Base-by-base conservation (phyloP, 306 rosid genomes). In the Quercus berberidifolia region DNA sequence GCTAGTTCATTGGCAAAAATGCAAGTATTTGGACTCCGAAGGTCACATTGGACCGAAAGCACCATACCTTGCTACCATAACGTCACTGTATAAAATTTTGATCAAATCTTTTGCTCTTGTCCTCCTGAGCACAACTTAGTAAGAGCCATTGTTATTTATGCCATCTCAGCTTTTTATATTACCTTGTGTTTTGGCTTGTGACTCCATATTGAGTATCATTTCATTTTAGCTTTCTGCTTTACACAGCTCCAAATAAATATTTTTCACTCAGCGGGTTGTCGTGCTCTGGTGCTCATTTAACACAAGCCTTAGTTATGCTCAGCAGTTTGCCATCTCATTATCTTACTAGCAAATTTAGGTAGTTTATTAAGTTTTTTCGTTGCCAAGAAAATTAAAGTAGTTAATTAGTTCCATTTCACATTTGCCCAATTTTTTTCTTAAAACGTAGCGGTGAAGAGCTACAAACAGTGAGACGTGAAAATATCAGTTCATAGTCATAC, bases 401-500 rank as follows among this genome's bases (percentile, higher is more conserved):
- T 64, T 80, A n/a, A 5, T 69, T 41, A 41, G 74, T 73, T 65
- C 55, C 33, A 52, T 67, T 72, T 68, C 15, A 28, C 68, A 73
- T 54, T 31, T 35, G 60, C 68, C 30, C 23, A 49, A 80, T 63
- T 69, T 80, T 19, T 28, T 63, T 73, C 11, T 43, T 65, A 12
- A 65, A 78, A 26, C n/a, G n/a, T 67, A 69, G 21, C 14, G 38
- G 33, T 10, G 60, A 33, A 15, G 26, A 75, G 49, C 67, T 78
- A 69, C 28, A 20, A 62, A 57, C 21, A 33, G 73, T 28, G 77
- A 62, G 73, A 28, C 57, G 4, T 0, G 20, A 20, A 78, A 52
- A 64, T 31, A 18, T 17, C 57, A 76, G 78, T 30, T 49, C 54
- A 46, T 46, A 46, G 55, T 58, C 58, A 20, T 84, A 93, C 99